These are phyloP conservation scores for Quercus variabilis DNA, from an alignment of 306 rosid genomes.

Conservation along the genomic window DNA sequence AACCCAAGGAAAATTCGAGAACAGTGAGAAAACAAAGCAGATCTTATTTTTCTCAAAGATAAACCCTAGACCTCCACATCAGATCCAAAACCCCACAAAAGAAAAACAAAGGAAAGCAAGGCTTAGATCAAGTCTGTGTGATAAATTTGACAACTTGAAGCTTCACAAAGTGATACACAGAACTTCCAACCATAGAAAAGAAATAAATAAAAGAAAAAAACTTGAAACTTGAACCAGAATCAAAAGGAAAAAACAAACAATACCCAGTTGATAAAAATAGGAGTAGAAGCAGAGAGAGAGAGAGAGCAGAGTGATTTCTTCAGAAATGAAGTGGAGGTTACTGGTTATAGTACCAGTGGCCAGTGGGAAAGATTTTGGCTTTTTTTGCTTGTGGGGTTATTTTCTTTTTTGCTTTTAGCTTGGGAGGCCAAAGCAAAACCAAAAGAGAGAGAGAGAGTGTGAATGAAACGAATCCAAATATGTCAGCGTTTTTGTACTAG, in stretches of 20 bases:
- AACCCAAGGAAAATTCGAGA: slow-evolving; percentile 36
- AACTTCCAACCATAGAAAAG: background rate
- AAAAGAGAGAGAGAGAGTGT: background rate
- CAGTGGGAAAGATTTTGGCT: background rate
- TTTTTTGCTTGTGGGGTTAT: background rate
- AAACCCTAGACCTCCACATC: slow-evolving; percentile 36
- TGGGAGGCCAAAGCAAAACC: slow-evolving; percentile 2
- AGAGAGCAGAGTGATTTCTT: background rate
- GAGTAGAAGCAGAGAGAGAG: background rate
- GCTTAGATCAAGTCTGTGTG: slow-evolving; percentile 27
- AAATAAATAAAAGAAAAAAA: background rate
- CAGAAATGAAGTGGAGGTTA: background rate
- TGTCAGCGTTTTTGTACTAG: slow-evolving; percentile 29
- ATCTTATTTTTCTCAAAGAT: slow-evolving; percentile 29
- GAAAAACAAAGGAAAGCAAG: slow-evolving; percentile 4
- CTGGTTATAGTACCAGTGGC: background rate
- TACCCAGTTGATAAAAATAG: background rate
- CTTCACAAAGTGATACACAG: background rate
- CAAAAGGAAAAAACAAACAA: background rate
- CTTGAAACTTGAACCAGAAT: background rate
- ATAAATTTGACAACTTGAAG: background rate
- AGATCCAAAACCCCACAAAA: slow-evolving; percentile 41
- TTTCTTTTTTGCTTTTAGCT: background rate
- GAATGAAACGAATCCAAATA: slow-evolving; percentile 27
- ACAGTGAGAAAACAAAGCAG: slow-evolving; percentile 14